Percentiles rank a stretch among this genome's conserved stretches.
Evolutionary conservation across 176 grass and related monocot genomes (phyloP).

Genomic region (Phoenix dactylifera): DNA sequence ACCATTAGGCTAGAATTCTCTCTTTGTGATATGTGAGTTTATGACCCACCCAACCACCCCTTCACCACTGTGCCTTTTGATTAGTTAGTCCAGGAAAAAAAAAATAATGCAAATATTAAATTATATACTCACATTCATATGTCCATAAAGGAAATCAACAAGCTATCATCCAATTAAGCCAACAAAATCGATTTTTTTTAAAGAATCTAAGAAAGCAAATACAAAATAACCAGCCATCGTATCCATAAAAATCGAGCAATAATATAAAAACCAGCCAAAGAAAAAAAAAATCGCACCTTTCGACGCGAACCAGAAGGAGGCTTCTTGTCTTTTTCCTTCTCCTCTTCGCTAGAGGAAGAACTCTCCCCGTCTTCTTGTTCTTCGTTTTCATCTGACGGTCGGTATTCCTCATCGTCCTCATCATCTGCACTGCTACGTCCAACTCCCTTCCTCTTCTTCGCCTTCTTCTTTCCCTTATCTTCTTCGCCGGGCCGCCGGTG

Average conservation of each 20-base stretch:
- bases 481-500: neutral
- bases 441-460: constrained; percentile 25
- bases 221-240: neutral
- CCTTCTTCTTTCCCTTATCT: constrained; percentile 2
- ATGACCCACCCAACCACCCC: too few relatives aligned
- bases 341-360: constrained; percentile 8
- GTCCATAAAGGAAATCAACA: too few relatives aligned
- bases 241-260: neutral
- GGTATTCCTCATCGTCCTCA: constrained; percentile 65
- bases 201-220: neutral
- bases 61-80: too few relatives aligned
- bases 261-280: neutral
- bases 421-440: neutral
- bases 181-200: neutral
- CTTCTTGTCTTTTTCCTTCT: constrained; percentile 6
- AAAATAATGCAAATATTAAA: too few relatives aligned
- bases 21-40: too few relatives aligned
- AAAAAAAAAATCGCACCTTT: constrained; percentile 28
- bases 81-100: too few relatives aligned
- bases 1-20: too few relatives aligned
- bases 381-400: constrained; percentile 29
- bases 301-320: constrained; percentile 27
- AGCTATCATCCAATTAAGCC: too few relatives aligned
- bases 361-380: constrained; percentile 7
- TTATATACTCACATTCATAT: too few relatives aligned